Base-by-base conservation (phyloP, 2,329 filamentous ascomycete species). In the Claviceps monticola region DNA sequence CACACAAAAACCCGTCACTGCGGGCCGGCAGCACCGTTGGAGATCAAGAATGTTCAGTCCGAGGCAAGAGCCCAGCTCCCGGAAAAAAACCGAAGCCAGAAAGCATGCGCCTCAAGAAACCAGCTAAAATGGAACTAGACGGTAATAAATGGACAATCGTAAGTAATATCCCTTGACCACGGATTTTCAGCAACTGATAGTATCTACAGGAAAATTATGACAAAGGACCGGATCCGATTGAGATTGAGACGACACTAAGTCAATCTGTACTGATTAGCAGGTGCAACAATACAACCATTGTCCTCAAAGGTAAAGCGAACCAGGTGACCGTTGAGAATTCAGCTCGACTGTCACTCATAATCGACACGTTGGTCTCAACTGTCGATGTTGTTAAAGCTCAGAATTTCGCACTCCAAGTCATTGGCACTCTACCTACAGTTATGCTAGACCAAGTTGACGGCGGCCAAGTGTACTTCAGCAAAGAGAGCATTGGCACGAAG, bases 311-410 rank as follows among this genome's bases (percentile, higher is more conserved):
- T 69, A 98, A 98, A 71, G 89, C 88, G 53, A 98, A 98, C 65
- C 89, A 93, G n/a, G 86, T 98, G 56, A 91, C 89, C 5, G 79
- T 97, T 59, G 93, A 97, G 71, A 96, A 96, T 71, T 91, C 84
- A 52, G 80, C 76, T 46, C 84, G 88, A 48, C 74, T 94, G 17
- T 94, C 88, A 29, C 78, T 98, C 50, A 81, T 97, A 49, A 79
- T 97, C 51, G 91, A 97, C 61, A 87, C 83, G 1, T 81, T 97
- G 11, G 87, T 97, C 47, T 94, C 87, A 48, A 88, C 86, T 36
- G 81, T 98, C 52, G 93, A 98, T 63, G 86, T 95, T 23, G 93
- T 98, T 74, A 97, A 97, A 71, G 91, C 86, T 47, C 80, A 86
- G 59, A 95, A 93, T 67, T 95, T 98, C 65, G 90, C 89, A 14